Evolutionary conservation across 768 basidiomycete genomes (phyloP).

Genomic region (Hydnomerulius pinastri): DNA sequence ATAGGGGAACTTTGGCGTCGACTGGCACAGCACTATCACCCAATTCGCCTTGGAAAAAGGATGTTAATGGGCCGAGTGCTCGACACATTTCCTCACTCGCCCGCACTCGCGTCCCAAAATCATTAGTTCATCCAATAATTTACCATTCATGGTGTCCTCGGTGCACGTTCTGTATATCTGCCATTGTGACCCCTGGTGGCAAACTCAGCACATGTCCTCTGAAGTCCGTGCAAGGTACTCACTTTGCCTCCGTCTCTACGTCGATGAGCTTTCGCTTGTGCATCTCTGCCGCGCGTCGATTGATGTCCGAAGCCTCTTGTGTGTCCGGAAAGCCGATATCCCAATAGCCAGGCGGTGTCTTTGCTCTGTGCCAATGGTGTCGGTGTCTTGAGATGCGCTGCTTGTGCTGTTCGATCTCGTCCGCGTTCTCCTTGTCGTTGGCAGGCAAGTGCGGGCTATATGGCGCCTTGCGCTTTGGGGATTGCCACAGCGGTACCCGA

Average conservation of each 20-base stretch:
- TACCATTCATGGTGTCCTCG: conserved; percentile 13
- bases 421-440: conserved; percentile 31
- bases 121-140: conserved; percentile 1
- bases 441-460: conserved; percentile 1
- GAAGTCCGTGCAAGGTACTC: conserved; percentile 25
- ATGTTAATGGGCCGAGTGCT: conserved; percentile 52
- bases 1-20: conserved; percentile 51
- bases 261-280: conserved; percentile 60
- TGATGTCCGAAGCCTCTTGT: conserved; percentile 78
- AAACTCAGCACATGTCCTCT: neutral
- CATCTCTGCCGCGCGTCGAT: conserved; percentile 71
- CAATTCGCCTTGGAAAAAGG: conserved; percentile 51
- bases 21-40: conserved; percentile 58
- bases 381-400: conserved; percentile 73
- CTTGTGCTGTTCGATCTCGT: conserved; percentile 54
- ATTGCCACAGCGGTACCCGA: conserved; percentile 75
- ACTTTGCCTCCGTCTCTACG: conserved; percentile 62
- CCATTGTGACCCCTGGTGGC: conserved; percentile 19
- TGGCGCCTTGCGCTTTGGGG: conserved; percentile 41
- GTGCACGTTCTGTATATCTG: conserved; percentile 28
- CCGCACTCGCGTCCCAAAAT: conserved; percentile 3
- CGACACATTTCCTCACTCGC: conserved; percentile 44
- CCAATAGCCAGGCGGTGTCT: conserved; percentile 89
- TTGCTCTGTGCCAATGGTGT: conserved; percentile 65
- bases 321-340: conserved; percentile 88